Percentiles rank a stretch among this genome's conserved stretches.
phyloP scores from a whole-genome alignment of 2,329 filamentous ascomycete genomes.

The Sarocladium kiliense region DNA sequence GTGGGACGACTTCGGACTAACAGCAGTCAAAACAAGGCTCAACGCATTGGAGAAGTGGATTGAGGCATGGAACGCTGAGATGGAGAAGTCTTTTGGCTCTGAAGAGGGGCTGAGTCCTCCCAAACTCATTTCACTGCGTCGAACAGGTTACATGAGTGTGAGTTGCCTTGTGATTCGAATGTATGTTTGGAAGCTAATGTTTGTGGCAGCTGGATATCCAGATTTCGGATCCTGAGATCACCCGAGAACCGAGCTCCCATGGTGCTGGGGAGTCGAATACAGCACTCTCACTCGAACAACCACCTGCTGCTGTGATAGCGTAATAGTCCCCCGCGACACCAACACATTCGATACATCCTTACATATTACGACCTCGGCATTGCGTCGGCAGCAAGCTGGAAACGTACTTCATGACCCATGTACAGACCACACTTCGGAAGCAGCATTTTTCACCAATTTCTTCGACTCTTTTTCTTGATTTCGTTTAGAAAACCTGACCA shows the following conservation, averaged over 20 bases:
- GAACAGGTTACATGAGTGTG: conserved; percentile 84
- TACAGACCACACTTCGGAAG: not conserved
- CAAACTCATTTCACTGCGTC: conserved; percentile 70
- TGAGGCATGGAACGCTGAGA: conserved; percentile 77
- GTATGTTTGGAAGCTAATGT: not conserved
- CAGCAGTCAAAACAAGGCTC: conserved; percentile 67
- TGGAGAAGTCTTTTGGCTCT: conserved; percentile 49
- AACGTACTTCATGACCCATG: not conserved
- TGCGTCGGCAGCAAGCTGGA: not conserved
- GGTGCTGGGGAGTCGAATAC: conserved; percentile 31
- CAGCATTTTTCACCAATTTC: not conserved
- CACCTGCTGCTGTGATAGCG: not conserved
- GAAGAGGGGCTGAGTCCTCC: conserved; percentile 53
- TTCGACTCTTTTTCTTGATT: not conserved
- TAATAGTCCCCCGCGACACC: not conserved
- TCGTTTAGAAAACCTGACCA: not conserved
- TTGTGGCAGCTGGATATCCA: conserved; percentile 67
- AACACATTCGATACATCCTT: not conserved
- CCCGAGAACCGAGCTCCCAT: conserved; percentile 41
- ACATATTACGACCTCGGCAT: conserved; percentile 6
- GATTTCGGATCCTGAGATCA: conserved; percentile 72
- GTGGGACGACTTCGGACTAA: conserved; percentile 85
- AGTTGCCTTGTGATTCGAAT: conserved; percentile 23
- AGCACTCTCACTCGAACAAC: conserved; percentile 27
- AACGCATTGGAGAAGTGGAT: conserved; percentile 73